Evolutionary conservation across 2,329 filamentous ascomycete species (phyloP).

Genomic region (Neurospora sp.): DNA sequence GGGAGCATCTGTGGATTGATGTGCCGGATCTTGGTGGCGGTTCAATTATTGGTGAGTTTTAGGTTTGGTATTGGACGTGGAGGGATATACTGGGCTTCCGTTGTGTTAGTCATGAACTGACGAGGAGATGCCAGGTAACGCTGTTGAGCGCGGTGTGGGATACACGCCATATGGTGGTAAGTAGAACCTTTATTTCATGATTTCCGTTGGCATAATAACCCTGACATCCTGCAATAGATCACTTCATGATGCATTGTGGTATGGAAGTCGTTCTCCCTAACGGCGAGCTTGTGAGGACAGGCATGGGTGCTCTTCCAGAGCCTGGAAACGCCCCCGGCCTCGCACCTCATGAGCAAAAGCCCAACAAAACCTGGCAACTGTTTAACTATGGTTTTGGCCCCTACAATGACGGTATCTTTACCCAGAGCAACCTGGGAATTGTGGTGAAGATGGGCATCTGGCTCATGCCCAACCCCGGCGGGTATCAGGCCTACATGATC

Average conservation of each 20-base stretch:
- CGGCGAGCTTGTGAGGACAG: slow-evolving; percentile 35
- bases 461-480: slow-evolving; percentile 25
- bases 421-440: slow-evolving; percentile 42
- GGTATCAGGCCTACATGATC: slow-evolving; percentile 30
- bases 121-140: slow-evolving; percentile 4
- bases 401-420: slow-evolving; percentile 37
- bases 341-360: slow-evolving; percentile 9
- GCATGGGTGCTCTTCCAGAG: slow-evolving; percentile 37
- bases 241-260: slow-evolving; percentile 32
- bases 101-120: neutral
- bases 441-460: slow-evolving; percentile 46
- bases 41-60: slow-evolving; percentile 35
- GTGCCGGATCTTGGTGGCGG: slow-evolving; percentile 33
- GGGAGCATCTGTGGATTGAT: slow-evolving; percentile 30
- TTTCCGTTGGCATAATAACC: neutral
- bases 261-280: slow-evolving; percentile 37
- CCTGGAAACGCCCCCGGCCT: neutral
- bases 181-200: neutral
- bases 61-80: slow-evolving; percentile 23
- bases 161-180: slow-evolving; percentile 27
- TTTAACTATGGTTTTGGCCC: slow-evolving; percentile 33
- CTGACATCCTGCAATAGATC: slow-evolving; percentile 16
- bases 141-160: slow-evolving; percentile 12
- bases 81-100: neutral
- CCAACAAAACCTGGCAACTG: slow-evolving; percentile 30